These are phyloP conservation scores for Hansenula sp. DNA, from an alignment of 1,139 yeast species.

Conservation along the genomic window DNA sequence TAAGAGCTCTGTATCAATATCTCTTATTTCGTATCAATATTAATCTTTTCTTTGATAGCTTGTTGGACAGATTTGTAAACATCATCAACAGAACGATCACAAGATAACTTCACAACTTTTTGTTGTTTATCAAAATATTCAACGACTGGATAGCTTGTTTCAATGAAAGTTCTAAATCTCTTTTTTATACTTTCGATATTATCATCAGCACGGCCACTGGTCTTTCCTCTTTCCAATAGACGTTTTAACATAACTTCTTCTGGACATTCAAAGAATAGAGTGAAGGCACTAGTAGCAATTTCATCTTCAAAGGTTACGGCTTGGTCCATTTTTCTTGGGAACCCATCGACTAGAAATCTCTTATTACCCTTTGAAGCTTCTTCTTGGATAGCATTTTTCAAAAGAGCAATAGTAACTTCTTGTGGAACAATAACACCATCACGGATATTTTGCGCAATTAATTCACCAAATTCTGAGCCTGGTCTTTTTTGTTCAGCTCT, in stretches of 20 bases:
- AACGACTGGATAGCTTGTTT: slow-evolving; percentile 94
- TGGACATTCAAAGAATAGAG: slow-evolving; percentile 92
- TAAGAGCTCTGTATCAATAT: too few species aligned
- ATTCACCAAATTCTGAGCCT: slow-evolving; percentile 80
- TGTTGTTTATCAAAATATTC: slow-evolving; percentile 73
- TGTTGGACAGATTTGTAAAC: slow-evolving; percentile 71
- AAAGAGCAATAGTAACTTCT: slow-evolving; percentile 83
- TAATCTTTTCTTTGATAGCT: slow-evolving; percentile 45
- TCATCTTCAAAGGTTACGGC: slow-evolving; percentile 85
- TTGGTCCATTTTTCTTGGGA: slow-evolving; percentile 98
- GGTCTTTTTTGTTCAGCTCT: slow-evolving; percentile 86
- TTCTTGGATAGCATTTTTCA: slow-evolving; percentile 73
- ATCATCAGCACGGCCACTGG: slow-evolving; percentile 92
- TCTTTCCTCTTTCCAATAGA: slow-evolving; percentile 86
- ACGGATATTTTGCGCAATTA: slow-evolving; percentile 78
- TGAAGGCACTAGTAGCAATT: slow-evolving; percentile 72
- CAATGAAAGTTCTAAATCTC: slow-evolving; percentile 81
- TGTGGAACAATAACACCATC: slow-evolving; percentile 95
- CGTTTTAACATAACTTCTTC: slow-evolving; percentile 84
- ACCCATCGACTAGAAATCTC: slow-evolving; percentile 85
- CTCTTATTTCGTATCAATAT: slow-evolving; percentile 1
- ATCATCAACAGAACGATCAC: slow-evolving; percentile 75
- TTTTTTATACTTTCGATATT: slow-evolving; percentile 86
- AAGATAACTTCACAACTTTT: slow-evolving; percentile 73
- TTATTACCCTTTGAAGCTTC: slow-evolving; percentile 45